Evolutionary conservation across 1,139 yeast species (phyloP).

Genomic region (Zhuliangozyma blackwelliae): DNA sequence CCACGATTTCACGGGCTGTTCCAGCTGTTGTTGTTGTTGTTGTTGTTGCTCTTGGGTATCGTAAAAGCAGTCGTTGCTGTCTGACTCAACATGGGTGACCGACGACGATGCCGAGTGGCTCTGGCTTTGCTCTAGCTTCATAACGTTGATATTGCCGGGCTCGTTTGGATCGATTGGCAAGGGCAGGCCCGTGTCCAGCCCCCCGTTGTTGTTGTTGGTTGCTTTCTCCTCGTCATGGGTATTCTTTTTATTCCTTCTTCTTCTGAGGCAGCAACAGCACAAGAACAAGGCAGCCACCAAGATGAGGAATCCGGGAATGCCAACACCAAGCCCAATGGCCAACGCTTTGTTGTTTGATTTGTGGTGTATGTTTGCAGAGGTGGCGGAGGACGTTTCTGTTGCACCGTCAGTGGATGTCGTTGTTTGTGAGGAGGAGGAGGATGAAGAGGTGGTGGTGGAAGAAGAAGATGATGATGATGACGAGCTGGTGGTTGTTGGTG

Average conservation of each 20-base stretch:
- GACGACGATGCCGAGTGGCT: constrained; percentile 28
- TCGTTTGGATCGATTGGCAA: constrained; percentile 7
- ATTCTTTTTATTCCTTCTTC: constrained; percentile 27
- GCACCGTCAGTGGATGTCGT: constrained; percentile 20
- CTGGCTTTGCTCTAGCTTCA: constrained; percentile 44
- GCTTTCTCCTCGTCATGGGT: too few relatives aligned
- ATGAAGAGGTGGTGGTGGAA: constrained; percentile 19
- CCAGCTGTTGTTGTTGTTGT: constrained; percentile 11
- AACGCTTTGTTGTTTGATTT: constrained; percentile 34
- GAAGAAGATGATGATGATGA: constrained; percentile 19
- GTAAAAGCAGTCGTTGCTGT: constrained; percentile 10
- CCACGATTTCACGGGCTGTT: constrained; percentile 68
- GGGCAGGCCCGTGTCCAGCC: constrained; percentile 15
- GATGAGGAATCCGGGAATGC: constrained; percentile 58
- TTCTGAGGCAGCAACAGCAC: constrained; percentile 55
- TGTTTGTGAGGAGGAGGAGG: constrained; percentile 22
- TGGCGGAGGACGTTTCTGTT: constrained; percentile 15
- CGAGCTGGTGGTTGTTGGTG: constrained; percentile 16
- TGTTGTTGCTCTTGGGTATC: constrained; percentile 3
- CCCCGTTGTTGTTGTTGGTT: constrained; percentile 1
- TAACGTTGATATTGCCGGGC: constrained; percentile 29
- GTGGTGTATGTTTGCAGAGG: constrained; percentile 8
- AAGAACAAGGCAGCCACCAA: constrained; percentile 48
- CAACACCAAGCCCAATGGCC: constrained; percentile 89
- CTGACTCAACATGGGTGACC: constrained; percentile 34